phyloP scores from a whole-genome alignment of 768 basidiomycete species.

The Mycena leptocephala region DNA sequence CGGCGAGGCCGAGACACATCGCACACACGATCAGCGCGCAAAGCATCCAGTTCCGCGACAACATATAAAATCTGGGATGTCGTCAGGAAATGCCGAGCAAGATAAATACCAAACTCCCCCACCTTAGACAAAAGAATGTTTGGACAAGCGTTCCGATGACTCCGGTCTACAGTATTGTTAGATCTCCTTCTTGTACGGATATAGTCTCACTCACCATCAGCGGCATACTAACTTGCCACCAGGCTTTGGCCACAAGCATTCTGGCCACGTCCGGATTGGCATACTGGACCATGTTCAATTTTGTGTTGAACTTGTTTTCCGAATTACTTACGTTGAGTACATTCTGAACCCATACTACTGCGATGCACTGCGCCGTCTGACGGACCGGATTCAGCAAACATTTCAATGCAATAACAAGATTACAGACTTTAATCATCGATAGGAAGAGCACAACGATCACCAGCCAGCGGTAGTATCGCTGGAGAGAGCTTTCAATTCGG shows the following conservation, averaged over 20 bases:
- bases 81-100: not conserved
- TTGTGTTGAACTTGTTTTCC: not conserved
- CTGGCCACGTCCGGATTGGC: slow-evolving; percentile 17
- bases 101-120: not conserved
- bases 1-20: slow-evolving; percentile 23
- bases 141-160: slow-evolving; percentile 19
- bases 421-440: slow-evolving; percentile 22
- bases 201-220: slow-evolving; percentile 8
- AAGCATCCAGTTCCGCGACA: slow-evolving; percentile 23
- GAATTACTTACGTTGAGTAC: slow-evolving; percentile 3
- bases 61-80: slow-evolving; percentile 22
- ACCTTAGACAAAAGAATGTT: slow-evolving; percentile 29
- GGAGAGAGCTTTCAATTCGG: not conserved
- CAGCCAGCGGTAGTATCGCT: slow-evolving; percentile 8
- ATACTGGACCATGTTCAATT: not conserved
- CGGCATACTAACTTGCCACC: slow-evolving; percentile 30
- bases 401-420: not conserved
- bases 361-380: slow-evolving; percentile 26
- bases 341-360: slow-evolving; percentile 29
- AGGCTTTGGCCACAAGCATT: slow-evolving; percentile 10
- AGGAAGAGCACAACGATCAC: slow-evolving; percentile 3
- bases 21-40: slow-evolving; percentile 13
- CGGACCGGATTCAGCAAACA: not conserved
- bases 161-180: not conserved
- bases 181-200: not conserved